phyloP scores from a whole-genome alignment of 2,329 filamentous ascomycete genomes.

The Chaetothyriales sp. region DNA sequence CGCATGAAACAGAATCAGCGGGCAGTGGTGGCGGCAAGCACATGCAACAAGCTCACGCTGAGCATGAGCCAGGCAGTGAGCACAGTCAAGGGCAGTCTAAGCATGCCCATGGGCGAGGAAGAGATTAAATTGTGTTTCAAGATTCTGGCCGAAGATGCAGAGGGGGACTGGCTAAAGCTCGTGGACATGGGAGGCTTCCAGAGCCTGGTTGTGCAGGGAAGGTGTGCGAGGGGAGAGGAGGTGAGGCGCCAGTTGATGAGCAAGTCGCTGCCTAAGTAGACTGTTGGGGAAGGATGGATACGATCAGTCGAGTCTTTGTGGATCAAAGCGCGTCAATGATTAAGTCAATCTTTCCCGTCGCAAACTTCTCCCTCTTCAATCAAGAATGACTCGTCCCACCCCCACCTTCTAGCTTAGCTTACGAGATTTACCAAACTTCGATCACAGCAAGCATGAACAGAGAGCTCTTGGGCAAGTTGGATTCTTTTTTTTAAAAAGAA shows the following conservation, averaged over 20 bases:
- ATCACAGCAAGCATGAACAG: no score
- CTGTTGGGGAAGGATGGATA: background rate
- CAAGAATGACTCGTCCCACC: no score
- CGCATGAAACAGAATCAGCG: conserved; percentile 39
- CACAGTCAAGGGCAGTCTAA: conserved; percentile 53
- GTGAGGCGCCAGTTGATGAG: conserved; percentile 7
- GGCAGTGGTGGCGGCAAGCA: background rate
- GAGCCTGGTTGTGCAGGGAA: conserved; percentile 13
- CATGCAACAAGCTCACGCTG: conserved; percentile 36
- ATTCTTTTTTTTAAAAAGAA: no score
- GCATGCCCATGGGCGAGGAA: conserved; percentile 32
- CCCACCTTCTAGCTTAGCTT: no score
- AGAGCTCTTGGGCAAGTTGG: no score
- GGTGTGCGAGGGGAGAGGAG: conserved; percentile 11
- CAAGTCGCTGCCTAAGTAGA: background rate
- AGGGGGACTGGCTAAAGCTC: conserved; percentile 36
- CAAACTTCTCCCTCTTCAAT: no score
- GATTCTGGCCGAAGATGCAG: conserved; percentile 32
- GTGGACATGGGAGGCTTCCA: conserved; percentile 19
- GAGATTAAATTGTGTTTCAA: conserved; percentile 35
- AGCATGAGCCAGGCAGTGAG: conserved; percentile 47
- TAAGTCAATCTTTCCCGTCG: no score
- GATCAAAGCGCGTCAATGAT: no score
- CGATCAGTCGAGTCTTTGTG: no score
- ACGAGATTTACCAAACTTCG: no score